Percentiles rank a stretch among this genome's conserved stretches.
Conservation (phyloP, 805 yeast species). For the Candida michaelii region DNA sequence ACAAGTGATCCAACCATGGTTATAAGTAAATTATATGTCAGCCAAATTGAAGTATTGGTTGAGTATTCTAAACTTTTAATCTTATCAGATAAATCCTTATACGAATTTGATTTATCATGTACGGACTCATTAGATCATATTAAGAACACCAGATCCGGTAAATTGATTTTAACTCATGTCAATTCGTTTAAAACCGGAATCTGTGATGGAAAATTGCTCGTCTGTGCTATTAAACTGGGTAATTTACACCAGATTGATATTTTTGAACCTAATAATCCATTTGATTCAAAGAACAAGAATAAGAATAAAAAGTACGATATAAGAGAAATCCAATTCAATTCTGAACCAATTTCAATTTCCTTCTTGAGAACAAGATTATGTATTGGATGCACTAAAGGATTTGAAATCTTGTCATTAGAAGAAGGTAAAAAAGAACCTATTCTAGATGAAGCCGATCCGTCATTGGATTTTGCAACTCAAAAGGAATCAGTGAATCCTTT, state of each 20-base stretch:
- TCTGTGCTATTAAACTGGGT: conserved; percentile 86
- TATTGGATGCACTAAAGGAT: conserved; percentile 95
- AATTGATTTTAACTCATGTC: conserved; percentile 83
- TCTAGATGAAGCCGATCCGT: conserved; percentile 97
- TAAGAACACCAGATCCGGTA: conserved; percentile 62
- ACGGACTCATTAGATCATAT: conserved; percentile 48
- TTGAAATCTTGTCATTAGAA: conserved; percentile 87
- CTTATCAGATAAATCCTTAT: conserved; percentile 76
- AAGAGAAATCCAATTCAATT: conserved; percentile 74
- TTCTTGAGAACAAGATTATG: conserved; percentile 86
- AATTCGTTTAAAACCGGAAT: conserved; percentile 90
- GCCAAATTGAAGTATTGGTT: conserved; percentile 88
- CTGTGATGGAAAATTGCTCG: conserved; percentile 82
- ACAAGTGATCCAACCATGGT: conserved; percentile 75
- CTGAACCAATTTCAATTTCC: conserved; percentile 90
- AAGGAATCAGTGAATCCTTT: conserved; percentile 80
- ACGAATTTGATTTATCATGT: conserved; percentile 66
- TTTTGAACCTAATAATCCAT: conserved; percentile 85
- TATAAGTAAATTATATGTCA: conserved; percentile 70
- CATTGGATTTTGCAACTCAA: conserved; percentile 87
- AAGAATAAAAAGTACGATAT: conserved; percentile 62
- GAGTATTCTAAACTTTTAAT: conserved; percentile 84
- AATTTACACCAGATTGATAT: conserved; percentile 78
- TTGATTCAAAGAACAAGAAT: conserved; percentile 48
- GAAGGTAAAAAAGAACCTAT: conserved; percentile 84